These are phyloP conservation scores for Stagonosporopsis cucurbitacearum DNA, from an alignment of 2,329 filamentous ascomycete genomes.

Conservation along the genomic window DNA sequence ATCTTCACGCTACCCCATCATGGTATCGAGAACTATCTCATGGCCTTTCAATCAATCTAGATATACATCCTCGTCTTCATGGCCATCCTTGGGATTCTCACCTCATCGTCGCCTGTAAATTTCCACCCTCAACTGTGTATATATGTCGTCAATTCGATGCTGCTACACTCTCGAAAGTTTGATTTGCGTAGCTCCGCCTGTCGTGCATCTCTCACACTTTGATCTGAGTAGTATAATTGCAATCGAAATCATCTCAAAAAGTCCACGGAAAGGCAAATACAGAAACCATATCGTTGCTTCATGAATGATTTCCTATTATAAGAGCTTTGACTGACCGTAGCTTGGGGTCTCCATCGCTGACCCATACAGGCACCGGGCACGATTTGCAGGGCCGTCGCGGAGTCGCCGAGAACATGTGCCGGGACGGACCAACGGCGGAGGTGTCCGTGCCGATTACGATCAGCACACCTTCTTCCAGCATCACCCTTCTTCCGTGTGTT, in stretches of 20 bases:
- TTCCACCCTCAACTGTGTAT: constrained; percentile 19
- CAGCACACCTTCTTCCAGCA: constrained; percentile 2
- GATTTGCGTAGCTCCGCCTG: not conserved
- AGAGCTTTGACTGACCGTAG: not conserved
- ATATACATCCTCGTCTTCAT: not conserved
- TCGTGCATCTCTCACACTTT: not conserved
- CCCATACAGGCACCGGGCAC: not conserved
- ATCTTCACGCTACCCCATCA: not conserved
- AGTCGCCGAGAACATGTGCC: not conserved
- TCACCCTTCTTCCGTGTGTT: not conserved
- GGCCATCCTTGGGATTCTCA: not conserved
- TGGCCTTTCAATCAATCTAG: not conserved
- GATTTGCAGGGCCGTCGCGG: not conserved
- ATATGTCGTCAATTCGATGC: not conserved
- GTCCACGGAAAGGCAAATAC: too few species aligned
- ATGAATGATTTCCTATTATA: too few species aligned
- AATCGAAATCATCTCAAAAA: too few species aligned
- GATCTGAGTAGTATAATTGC: too few species aligned
- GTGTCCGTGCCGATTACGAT: not conserved
- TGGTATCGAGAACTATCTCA: not conserved
- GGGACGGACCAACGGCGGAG: not conserved
- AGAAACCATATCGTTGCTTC: too few species aligned
- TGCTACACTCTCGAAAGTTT: not conserved
- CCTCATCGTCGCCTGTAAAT: constrained; percentile 9
- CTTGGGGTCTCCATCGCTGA: not conserved